Evolutionary conservation across 805 yeast genomes (phyloP), one percentile per base, ranked within the genome.

Genomic region (Saccharomycopsis selenospora): DNA sequence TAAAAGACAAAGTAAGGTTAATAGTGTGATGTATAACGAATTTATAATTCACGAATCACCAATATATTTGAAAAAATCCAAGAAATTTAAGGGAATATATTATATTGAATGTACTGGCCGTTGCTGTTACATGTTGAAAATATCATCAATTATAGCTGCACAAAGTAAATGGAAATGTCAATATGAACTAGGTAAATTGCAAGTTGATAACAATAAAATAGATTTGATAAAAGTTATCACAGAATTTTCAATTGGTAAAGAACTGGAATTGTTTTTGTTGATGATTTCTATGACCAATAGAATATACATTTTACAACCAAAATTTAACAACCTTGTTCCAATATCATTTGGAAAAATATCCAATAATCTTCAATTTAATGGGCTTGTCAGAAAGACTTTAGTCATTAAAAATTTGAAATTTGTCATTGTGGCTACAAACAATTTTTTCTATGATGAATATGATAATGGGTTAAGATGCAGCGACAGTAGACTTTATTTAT

Each of bases 341-440:
- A n/a, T n/a, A 10, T n/a, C 33, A 28, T 33, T 33, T 20, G 20
- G 10, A 6, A 7, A 4, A 20, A 5, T 33, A 10, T 20, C 38
- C 23, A 22, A 41, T 10, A 20, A 11, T 3, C 11, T 47, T 4
- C 14, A 7, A 6, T 10, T 47, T 24, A 14, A 10, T 25, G 50
- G 50, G 14, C 8, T 49, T 11, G 14, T 49, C 27, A 40, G 44
- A 29, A 45, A 38, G 36, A 27, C 42, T 20, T 10, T 47, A 4
- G 14, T 40, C 4, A 11, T 47, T 22, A 10, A 22, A 4, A 20
- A 46, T 6, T 29, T 46, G 20, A 28, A 43, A 13, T 33, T 22
- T 7, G 28, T 43, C 3, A 33, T 43, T 30, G 40, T 43, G 13
- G 46, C 23, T 7, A 43, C 46, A 18, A 43, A 43, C 14, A 26